These are phyloP conservation scores for Porphyrellus cyaneotinctus DNA, from an alignment of 768 basidiomycete genomes.

Conservation along the genomic window DNA sequence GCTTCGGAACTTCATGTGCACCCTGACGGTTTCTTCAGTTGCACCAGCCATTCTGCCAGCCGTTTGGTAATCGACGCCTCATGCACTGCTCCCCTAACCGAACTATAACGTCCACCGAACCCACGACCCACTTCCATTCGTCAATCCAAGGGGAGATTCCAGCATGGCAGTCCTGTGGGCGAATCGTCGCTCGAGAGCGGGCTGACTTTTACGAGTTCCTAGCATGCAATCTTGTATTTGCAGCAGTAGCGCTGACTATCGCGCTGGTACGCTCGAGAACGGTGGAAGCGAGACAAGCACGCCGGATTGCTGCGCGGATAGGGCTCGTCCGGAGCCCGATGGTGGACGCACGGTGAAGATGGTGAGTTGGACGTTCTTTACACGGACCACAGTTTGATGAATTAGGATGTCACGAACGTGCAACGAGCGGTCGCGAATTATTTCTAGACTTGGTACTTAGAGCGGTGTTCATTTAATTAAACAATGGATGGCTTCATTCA, in stretches of 20 bases:
- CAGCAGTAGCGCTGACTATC: conserved; percentile 57
- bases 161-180: conserved; percentile 93
- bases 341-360: conserved; percentile 8
- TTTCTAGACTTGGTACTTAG: neutral
- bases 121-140: conserved; percentile 6
- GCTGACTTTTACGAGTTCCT: conserved; percentile 91
- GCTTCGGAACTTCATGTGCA: conserved; percentile 1
- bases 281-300: conserved; percentile 69
- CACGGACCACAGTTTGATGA: neutral
- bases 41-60: conserved; percentile 86
- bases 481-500: neutral
- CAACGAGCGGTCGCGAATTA: neutral
- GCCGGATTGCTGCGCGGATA: conserved; percentile 82
- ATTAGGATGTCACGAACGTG: conserved; percentile 2
- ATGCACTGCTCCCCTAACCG: conserved; percentile 65
- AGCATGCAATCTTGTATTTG: conserved; percentile 76
- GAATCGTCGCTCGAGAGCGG: conserved; percentile 72
- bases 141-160: conserved; percentile 51
- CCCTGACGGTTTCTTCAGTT: conserved; percentile 43
- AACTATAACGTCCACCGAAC: conserved; percentile 21
- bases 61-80: conserved; percentile 90
- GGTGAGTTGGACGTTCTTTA: conserved; percentile 3
- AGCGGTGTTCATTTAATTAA: conserved; percentile 1
- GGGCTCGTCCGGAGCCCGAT: conserved; percentile 51
- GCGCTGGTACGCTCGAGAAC: conserved; percentile 66